Evolutionary conservation across 371 early-diverging fungal genomes (phyloP).

Genomic region (Mortierella sp.): DNA sequence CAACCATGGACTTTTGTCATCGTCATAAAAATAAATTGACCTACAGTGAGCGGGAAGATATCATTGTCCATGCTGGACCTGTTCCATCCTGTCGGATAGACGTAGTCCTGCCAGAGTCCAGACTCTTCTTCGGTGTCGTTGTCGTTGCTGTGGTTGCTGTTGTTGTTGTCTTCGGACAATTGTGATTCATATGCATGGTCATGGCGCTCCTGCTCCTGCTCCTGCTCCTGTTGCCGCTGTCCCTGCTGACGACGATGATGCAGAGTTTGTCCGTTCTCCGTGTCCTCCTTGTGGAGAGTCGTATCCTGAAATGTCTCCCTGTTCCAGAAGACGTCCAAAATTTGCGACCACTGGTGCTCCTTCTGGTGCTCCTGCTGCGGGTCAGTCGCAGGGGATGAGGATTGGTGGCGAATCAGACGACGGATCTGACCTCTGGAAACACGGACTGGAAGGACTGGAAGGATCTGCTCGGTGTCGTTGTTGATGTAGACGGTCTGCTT

Average conservation of each 20-base stretch:
- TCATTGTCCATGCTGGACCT: neutral
- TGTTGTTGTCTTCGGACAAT: neutral
- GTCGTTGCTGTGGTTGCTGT: neutral
- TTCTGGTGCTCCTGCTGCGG: neutral
- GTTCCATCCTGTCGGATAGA: conserved; percentile 3
- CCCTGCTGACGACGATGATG: neutral
- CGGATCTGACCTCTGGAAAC: neutral
- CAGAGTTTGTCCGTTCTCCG: neutral
- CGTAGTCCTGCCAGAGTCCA: conserved; percentile 17
- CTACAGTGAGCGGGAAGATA: neutral
- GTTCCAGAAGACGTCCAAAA: conserved; percentile 12
- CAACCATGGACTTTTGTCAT: neutral
- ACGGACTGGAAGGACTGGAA: neutral
- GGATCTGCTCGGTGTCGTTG: neutral
- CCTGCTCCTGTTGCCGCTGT: neutral
- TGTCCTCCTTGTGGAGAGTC: neutral
- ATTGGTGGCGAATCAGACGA: conserved; percentile 11
- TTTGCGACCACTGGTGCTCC: neutral
- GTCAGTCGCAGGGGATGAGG: too few species aligned
- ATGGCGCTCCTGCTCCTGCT: conserved; percentile 1
- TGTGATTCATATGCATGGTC: neutral
- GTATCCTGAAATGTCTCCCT: neutral
- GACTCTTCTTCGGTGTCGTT: neutral
- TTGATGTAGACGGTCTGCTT: neutral
- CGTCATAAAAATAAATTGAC: neutral